Evolutionary conservation across 495 filamentous ascomycete genomes (phyloP), one percentile per base, ranked within the genome.

Genomic region (Penicillium psychrofluorescens): DNA sequence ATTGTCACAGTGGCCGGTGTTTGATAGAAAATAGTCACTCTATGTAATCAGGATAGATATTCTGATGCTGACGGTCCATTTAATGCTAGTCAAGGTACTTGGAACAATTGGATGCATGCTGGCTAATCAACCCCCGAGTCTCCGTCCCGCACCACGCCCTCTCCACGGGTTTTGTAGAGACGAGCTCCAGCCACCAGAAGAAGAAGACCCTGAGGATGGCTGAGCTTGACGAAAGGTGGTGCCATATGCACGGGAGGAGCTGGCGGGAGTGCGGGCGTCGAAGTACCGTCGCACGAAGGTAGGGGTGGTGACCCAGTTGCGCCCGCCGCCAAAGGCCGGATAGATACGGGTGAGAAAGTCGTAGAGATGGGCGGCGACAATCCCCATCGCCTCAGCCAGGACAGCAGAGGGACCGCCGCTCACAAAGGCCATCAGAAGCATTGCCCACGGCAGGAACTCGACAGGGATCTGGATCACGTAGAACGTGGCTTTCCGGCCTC

Each of bases 301-400:
- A 1, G 90, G 90, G 0, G 89, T 90, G 11, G 61, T 62, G 36
- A 95, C 64, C 41, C 78, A 74, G 53, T 87, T 91, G 28, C 64
- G 64, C 4, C 89, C 89, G 40, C 84, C 83, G 14, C 88, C 89
- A 64, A 90, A 90, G 35, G 80, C 76, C 11, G 90, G 90, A 66
- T 85, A 95, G 28, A 91, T 74, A 34, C 83, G 75, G 3, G 84
- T 88, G 36, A 94, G 59, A 55, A 95, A 96, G 54, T 95, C 85
- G 59, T 89, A 86, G 15, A 89, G 58, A 59, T 95, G 90, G 15
- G 88, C 90, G 12, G 86, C 86, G 32, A 90, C 39, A 27, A 96
- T 74, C 12, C 90, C 90, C 12, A 68, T 85, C 33, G 71, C 52
- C 41, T 88, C 80, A 8, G 72, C 40, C 45, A 81, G 42, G 4